Percentiles rank a stretch among this genome's conserved stretches.
phyloP scores from a whole-genome alignment of 2,329 filamentous ascomycete genomes.

The Xylaria sp. region DNA sequence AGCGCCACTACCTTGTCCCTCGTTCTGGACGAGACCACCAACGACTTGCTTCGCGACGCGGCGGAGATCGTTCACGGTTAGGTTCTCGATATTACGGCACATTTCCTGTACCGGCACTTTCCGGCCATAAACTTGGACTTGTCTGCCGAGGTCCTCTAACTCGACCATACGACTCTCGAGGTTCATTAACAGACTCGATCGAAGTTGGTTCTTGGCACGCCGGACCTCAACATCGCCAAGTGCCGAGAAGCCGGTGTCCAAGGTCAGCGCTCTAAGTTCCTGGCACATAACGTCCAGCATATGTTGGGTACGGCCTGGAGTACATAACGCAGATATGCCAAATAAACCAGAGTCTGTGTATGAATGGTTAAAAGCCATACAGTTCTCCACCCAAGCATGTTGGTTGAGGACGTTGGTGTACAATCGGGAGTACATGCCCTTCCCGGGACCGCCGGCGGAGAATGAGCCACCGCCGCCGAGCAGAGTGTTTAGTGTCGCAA shows the following conservation, averaged over 20 bases:
- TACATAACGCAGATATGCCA: constrained; percentile 88
- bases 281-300: constrained; percentile 98
- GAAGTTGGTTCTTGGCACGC: constrained; percentile 96
- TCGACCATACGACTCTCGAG: constrained; percentile 97
- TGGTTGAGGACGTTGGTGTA: constrained; percentile 99
- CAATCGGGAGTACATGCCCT: constrained; percentile 98
- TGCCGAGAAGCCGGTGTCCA: constrained; percentile 78
- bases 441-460: constrained; percentile 94
- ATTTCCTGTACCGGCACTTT: constrained; percentile 95
- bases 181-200: constrained; percentile 93
- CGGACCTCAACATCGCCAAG: constrained; percentile 82
- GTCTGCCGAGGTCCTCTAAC: constrained; percentile 91
- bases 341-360: constrained; percentile 97
- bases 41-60: constrained; percentile 84
- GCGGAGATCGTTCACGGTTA: constrained; percentile 83
- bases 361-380: constrained; percentile 95
- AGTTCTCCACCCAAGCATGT: constrained; percentile 96
- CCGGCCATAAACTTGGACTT: constrained; percentile 95
- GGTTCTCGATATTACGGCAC: constrained; percentile 84
- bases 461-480: constrained; percentile 97
- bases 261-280: constrained; percentile 81
- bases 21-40: constrained; percentile 79
- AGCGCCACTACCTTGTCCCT: constrained; percentile 81
- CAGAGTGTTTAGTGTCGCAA: constrained; percentile 93
- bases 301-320: constrained; percentile 77